Evolutionary conservation across 2,329 filamentous ascomycete species (phyloP).

Genomic region (Basipetospora sp.): DNA sequence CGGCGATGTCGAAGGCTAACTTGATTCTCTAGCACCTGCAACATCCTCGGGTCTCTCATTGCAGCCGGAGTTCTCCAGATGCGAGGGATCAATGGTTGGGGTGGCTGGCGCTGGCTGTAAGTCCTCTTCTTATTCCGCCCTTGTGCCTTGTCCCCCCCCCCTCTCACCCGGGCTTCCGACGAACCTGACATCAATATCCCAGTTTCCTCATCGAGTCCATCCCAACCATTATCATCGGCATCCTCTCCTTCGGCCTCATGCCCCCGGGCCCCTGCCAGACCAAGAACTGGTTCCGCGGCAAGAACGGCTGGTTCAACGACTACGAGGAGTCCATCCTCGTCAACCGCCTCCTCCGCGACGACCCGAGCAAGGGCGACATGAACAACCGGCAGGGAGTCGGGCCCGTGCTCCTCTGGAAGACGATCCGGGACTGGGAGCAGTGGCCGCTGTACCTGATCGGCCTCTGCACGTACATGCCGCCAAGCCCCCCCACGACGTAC

Average conservation of each 20-base stretch:
- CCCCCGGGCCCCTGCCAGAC: constrained; percentile 37
- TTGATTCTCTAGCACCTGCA: too few species aligned
- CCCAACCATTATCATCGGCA: constrained; percentile 33
- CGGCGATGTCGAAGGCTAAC: constrained; percentile 21
- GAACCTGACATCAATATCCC: too few species aligned
- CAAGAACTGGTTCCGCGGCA: constrained; percentile 36
- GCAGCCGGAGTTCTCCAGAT: constrained; percentile 26
- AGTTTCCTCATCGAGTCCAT: too few species aligned
- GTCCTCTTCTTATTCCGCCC: constrained; percentile 44
- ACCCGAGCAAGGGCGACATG: constrained; percentile 45
- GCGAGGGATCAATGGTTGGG: constrained; percentile 20
- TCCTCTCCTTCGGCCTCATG: constrained; percentile 40
- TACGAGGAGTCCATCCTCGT: constrained; percentile 48
- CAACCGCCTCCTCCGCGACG: constrained; percentile 43
- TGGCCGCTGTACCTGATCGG: constrained; percentile 19
- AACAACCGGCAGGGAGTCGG: constrained; percentile 45
- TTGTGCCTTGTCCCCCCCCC: too few species aligned
- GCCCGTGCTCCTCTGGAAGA: constrained; percentile 32
- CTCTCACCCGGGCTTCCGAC: too few species aligned
- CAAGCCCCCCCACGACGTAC: constrained; percentile 29
- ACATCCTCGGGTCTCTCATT: constrained; percentile 23
- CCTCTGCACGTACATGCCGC: not conserved
- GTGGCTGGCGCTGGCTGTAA: constrained; percentile 36
- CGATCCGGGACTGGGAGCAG: constrained; percentile 40
- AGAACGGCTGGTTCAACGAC: constrained; percentile 51